Evolutionary conservation across 805 yeast genomes (phyloP).

Genomic region (Candida multigemmis): DNA sequence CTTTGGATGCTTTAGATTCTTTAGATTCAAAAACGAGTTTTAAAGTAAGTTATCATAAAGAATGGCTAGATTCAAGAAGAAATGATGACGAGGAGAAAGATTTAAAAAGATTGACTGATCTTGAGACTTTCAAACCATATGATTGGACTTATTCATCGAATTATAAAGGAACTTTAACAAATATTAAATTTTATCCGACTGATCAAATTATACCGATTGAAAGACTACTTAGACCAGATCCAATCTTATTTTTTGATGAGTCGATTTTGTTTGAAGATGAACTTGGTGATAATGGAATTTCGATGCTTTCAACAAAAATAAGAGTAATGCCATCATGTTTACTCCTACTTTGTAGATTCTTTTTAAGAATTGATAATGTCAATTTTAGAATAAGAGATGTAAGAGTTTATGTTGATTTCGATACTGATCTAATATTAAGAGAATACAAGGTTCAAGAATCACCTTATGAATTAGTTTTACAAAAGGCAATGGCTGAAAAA

Average conservation of each 20-base stretch:
- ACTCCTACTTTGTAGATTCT: constrained; percentile 66
- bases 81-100: constrained; percentile 15
- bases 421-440: constrained; percentile 52
- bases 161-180: constrained; percentile 53
- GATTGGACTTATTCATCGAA: constrained; percentile 94
- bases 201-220: constrained; percentile 52
- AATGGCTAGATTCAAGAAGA: constrained; percentile 51
- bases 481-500: constrained; percentile 14
- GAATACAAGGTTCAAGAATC: constrained; percentile 62
- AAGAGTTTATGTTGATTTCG: constrained; percentile 72
- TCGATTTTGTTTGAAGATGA: constrained; percentile 89
- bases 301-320: constrained; percentile 66
- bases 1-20: constrained; percentile 58
- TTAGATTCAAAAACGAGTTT: constrained; percentile 24
- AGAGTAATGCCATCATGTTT: constrained; percentile 84
- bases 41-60: constrained; percentile 76
- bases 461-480: constrained; percentile 20
- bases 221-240: constrained; percentile 65
- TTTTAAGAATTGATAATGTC: constrained; percentile 85
- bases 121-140: constrained; percentile 67
- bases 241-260: constrained; percentile 84
- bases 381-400: constrained; percentile 78
- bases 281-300: constrained; percentile 90
- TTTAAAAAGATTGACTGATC: constrained; percentile 32
- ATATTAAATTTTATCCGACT: constrained; percentile 11